phyloP scores from a whole-genome alignment of 2,329 filamentous ascomycete species.

The Cercospora sp. region DNA sequence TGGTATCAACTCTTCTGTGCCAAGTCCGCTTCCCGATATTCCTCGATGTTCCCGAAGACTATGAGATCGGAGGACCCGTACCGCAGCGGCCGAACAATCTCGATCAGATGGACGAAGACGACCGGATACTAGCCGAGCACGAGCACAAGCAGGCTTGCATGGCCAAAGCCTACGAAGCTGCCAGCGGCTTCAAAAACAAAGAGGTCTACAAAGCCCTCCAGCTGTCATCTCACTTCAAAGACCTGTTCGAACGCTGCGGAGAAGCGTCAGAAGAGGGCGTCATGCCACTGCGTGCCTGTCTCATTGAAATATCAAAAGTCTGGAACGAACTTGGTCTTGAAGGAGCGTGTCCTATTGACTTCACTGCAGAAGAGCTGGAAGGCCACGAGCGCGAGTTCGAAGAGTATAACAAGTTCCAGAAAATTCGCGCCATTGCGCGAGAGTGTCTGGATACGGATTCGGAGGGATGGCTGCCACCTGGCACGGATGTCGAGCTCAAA shows the following conservation, averaged over 20 bases:
- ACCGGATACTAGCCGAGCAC: slow-evolving; percentile 4
- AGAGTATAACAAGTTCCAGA: slow-evolving; percentile 1
- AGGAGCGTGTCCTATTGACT: slow-evolving; percentile 4
- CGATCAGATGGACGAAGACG: slow-evolving; percentile 14
- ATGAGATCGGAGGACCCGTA: slow-evolving; percentile 14
- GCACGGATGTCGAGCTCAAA: neutral
- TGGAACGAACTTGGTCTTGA: slow-evolving; percentile 10
- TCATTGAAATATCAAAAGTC: slow-evolving; percentile 7
- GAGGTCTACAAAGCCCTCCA: slow-evolving; percentile 11
- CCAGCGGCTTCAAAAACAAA: slow-evolving; percentile 14
- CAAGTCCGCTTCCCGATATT: slow-evolving; percentile 16
- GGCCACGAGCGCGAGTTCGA: slow-evolving; percentile 14
- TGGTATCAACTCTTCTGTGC: slow-evolving; percentile 4
- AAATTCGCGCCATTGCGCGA: slow-evolving; percentile 8
- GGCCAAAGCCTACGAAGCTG: slow-evolving; percentile 18
- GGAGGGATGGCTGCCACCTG: slow-evolving; percentile 18
- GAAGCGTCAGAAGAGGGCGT: slow-evolving; percentile 16
- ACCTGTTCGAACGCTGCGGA: slow-evolving; percentile 15
- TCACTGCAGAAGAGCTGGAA: slow-evolving; percentile 7
- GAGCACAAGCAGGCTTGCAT: slow-evolving; percentile 14
- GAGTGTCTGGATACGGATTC: slow-evolving; percentile 12
- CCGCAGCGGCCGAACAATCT: slow-evolving; percentile 1
- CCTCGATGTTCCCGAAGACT: slow-evolving; percentile 15
- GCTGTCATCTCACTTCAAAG: slow-evolving; percentile 9
- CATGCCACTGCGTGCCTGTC: slow-evolving; percentile 15